Conservation (phyloP, 352 stramenopile genomes). For the Bremia lactucae region DNA sequence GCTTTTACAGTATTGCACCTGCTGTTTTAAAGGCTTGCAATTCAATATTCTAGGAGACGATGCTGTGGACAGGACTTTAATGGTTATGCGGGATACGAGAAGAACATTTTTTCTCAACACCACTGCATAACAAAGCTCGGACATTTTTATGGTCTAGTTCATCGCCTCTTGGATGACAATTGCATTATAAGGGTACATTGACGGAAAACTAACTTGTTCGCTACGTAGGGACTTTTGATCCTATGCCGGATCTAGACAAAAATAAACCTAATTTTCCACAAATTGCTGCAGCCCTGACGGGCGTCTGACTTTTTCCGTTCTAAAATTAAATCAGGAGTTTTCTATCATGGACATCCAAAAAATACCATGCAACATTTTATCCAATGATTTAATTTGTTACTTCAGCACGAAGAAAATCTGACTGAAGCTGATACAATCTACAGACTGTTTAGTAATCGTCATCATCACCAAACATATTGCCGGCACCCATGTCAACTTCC, state of each 20-base stretch:
- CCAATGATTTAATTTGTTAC: conserved; percentile 44
- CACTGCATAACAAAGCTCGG: conserved; percentile 93
- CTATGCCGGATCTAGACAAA: too few relatives aligned
- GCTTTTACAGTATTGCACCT: too few relatives aligned
- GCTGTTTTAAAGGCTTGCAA: conserved; percentile 19
- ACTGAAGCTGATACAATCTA: conserved; percentile 5
- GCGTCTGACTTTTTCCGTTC: too few relatives aligned
- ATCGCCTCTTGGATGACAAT: conserved; percentile 73
- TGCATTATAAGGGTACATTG: conserved; percentile 89
- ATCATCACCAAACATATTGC: conserved; percentile 84
- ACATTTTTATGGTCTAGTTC: conserved; percentile 90
- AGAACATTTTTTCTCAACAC: conserved; percentile 89
- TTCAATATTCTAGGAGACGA: conserved; percentile 91
- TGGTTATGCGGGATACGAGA: conserved; percentile 86
- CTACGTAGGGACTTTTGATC: conserved; percentile 35
- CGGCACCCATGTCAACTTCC: conserved; percentile 77
- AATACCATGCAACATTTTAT: too few relatives aligned
- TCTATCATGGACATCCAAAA: too few relatives aligned
- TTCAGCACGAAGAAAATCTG: conserved; percentile 1
- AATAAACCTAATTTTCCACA: too few relatives aligned
- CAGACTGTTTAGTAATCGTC: conserved; percentile 71
- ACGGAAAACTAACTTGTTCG: background rate
- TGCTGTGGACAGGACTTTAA: conserved; percentile 92
- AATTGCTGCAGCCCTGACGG: too few relatives aligned
- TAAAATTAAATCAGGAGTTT: too few relatives aligned